These are phyloP conservation scores for Syncephalis fuscata DNA, from an alignment of 371 early-diverging fungal genomes.

Conservation along the genomic window DNA sequence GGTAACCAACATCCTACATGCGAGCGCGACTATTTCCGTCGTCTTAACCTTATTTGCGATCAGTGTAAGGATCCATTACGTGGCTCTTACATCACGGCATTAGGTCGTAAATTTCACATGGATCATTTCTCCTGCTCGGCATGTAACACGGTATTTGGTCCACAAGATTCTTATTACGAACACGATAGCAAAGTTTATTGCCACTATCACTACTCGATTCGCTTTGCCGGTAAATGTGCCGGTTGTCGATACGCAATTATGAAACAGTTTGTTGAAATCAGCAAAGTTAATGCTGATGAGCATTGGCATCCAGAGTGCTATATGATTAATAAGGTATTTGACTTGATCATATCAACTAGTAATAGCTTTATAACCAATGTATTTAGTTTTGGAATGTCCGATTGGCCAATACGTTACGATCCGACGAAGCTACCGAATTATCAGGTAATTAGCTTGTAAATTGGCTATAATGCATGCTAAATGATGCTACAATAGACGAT, in stretches of 20 bases:
- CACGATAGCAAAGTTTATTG: slow-evolving; percentile 75
- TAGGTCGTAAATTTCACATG: slow-evolving; percentile 81
- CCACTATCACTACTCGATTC: slow-evolving; percentile 73
- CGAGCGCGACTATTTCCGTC: slow-evolving; percentile 77
- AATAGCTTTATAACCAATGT: background rate
- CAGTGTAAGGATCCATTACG: slow-evolving; percentile 77
- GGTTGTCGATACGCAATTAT: slow-evolving; percentile 88
- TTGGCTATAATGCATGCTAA: too few relatives aligned
- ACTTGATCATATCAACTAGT: background rate
- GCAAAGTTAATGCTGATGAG: slow-evolving; percentile 42
- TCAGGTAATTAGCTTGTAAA: background rate
- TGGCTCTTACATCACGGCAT: slow-evolving; percentile 82
- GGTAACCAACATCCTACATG: slow-evolving; percentile 51
- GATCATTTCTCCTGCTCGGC: slow-evolving; percentile 92
- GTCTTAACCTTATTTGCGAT: slow-evolving; percentile 74
- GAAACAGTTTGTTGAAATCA: slow-evolving; percentile 85
- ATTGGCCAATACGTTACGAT: slow-evolving; percentile 13
- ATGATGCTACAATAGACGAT: slow-evolving; percentile 3
- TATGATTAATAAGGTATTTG: slow-evolving; percentile 80
- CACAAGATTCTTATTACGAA: slow-evolving; percentile 89
- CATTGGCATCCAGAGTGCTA: slow-evolving; percentile 98
- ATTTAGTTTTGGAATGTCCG: slow-evolving; percentile 69
- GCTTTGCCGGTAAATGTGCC: slow-evolving; percentile 73
- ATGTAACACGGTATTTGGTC: slow-evolving; percentile 83
- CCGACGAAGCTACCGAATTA: slow-evolving; percentile 2